These are phyloP conservation scores for Poterioochromonas sp. DNA, from an alignment of 352 stramenopile species.

Conservation along the genomic window DNA sequence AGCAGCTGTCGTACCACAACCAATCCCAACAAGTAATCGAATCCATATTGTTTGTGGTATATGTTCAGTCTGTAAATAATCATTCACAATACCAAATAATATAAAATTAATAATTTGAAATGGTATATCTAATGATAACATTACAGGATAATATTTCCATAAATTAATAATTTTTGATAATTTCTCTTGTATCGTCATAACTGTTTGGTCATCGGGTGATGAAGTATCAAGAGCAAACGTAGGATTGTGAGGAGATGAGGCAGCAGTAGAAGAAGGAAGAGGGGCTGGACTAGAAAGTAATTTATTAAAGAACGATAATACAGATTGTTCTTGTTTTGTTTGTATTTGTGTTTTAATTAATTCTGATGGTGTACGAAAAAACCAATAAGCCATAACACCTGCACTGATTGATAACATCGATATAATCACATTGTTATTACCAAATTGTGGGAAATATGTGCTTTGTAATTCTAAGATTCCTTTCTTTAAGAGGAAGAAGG, in stretches of 20 bases:
- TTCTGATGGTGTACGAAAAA: neutral
- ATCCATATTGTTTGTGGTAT: neutral
- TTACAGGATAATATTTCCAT: too few species aligned
- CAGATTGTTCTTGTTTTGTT: neutral
- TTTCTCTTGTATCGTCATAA: too few species aligned
- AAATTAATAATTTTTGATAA: too few species aligned
- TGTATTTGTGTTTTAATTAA: neutral
- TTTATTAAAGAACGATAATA: too few species aligned
- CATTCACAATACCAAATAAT: neutral
- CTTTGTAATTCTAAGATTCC: neutral
- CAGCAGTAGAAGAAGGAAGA: too few species aligned
- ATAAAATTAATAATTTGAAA: constrained; percentile 22
- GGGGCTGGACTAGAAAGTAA: too few species aligned
- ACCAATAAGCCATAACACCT: neutral
- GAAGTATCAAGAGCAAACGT: too few species aligned
- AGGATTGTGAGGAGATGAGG: too few species aligned
- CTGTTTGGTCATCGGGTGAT: too few species aligned
- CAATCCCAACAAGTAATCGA: neutral
- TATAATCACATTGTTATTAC: neutral
- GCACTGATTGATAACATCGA: neutral
- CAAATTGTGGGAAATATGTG: neutral
- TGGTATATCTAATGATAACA: neutral
- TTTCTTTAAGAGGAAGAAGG: neutral
- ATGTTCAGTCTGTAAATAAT: neutral
- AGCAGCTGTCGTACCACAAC: neutral